These are phyloP conservation scores for Lasiodiplodia gonubiensis DNA, from an alignment of 2,329 filamentous ascomycete genomes.

Conservation along the genomic window DNA sequence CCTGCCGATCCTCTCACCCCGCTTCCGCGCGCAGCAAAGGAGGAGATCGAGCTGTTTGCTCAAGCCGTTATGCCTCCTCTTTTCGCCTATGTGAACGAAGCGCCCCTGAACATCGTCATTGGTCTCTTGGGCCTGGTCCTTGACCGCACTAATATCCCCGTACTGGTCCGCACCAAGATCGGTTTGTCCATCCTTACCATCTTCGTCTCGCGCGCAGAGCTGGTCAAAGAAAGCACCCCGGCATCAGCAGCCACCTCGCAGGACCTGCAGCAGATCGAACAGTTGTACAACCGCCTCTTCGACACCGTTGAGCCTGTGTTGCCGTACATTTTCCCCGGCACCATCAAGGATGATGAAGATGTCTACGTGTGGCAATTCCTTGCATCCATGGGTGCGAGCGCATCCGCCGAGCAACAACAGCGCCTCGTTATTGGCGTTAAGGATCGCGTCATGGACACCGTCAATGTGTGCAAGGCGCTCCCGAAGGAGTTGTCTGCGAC, in stretches of 20 bases:
- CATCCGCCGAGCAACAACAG: conserved; percentile 93
- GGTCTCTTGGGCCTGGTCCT: conserved; percentile 86
- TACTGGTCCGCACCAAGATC: conserved; percentile 85
- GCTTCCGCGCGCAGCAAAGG: conserved; percentile 74
- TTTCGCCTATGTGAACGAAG: conserved; percentile 88
- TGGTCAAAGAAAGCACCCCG: conserved; percentile 81
- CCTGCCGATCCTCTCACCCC: conserved; percentile 68
- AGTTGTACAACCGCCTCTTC: conserved; percentile 85
- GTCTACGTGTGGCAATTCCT: conserved; percentile 98
- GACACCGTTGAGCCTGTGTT: conserved; percentile 83
- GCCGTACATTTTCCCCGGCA: conserved; percentile 85
- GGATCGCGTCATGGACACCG: conserved; percentile 96
- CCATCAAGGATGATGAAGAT: conserved; percentile 88
- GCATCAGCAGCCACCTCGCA: conserved; percentile 62
- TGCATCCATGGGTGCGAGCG: conserved; percentile 91
- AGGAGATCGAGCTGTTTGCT: conserved; percentile 91
- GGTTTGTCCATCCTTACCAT: conserved; percentile 91
- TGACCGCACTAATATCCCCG: conserved; percentile 78
- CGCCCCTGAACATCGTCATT: conserved; percentile 86
- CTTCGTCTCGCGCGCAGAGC: conserved; percentile 90
- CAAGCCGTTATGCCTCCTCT: conserved; percentile 87
- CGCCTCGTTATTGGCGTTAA: conserved; percentile 93
- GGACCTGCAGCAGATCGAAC: conserved; percentile 73
- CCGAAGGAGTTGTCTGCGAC: conserved; percentile 84
- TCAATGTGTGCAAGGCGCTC: conserved; percentile 84